Evolutionary conservation across 2,329 filamentous ascomycete genomes (phyloP).

Genomic region (Waltergamsia citrina): DNA sequence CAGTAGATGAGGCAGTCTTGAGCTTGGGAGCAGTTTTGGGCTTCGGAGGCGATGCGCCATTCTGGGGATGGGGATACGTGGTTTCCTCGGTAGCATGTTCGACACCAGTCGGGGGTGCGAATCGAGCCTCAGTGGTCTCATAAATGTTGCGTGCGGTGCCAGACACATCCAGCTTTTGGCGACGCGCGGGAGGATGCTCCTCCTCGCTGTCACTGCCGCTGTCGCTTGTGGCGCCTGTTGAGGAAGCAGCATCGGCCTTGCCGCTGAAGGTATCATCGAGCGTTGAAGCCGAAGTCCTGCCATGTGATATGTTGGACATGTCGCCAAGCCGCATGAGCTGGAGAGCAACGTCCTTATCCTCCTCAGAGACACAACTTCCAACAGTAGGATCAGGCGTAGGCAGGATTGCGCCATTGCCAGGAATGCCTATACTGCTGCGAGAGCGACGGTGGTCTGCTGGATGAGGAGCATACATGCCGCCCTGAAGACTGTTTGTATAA

Average conservation of each 20-base stretch:
- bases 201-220: slow-evolving; percentile 58
- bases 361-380: slow-evolving; percentile 92
- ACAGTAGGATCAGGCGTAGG: slow-evolving; percentile 97
- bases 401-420: slow-evolving; percentile 42
- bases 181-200: slow-evolving; percentile 49
- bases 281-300: slow-evolving; percentile 86
- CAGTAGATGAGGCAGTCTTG: slow-evolving; percentile 23
- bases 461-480: slow-evolving; percentile 49
- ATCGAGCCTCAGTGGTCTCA: slow-evolving; percentile 37
- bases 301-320: slow-evolving; percentile 81
- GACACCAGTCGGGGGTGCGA: slow-evolving; percentile 35
- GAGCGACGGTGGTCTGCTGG: slow-evolving; percentile 57
- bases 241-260: slow-evolving; percentile 74
- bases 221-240: slow-evolving; percentile 76
- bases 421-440: slow-evolving; percentile 46
- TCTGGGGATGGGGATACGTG: slow-evolving; percentile 39
- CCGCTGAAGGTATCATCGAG: slow-evolving; percentile 91
- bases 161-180: slow-evolving; percentile 39
- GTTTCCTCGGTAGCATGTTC: slow-evolving; percentile 24
- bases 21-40: slow-evolving; percentile 26
- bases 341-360: slow-evolving; percentile 85
- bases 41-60: too few species aligned
- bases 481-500: slow-evolving; percentile 45
- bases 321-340: slow-evolving; percentile 95
- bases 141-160: slow-evolving; percentile 36